Evolutionary conservation across 495 filamentous ascomycete genomes (phyloP).

Genomic region (Penicillium alfredii): DNA sequence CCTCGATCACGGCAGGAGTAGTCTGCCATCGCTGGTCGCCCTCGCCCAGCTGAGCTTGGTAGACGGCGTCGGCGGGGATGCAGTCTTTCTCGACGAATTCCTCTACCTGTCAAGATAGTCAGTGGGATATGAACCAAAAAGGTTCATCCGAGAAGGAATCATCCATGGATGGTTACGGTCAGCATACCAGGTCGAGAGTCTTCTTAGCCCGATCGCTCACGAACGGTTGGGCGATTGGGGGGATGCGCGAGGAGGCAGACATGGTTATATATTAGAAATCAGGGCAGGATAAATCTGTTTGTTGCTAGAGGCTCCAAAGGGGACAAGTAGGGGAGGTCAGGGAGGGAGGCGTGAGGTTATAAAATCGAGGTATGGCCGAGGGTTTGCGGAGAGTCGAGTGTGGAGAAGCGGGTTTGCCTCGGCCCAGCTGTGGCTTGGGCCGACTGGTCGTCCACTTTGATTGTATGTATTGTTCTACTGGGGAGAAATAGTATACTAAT

Average conservation of each 20-base stretch:
- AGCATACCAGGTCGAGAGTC: slow-evolving; percentile 56
- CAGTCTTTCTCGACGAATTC: slow-evolving; percentile 98
- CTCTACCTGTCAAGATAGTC: slow-evolving; percentile 56
- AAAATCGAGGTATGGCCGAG: no score
- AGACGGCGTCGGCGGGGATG: slow-evolving; percentile 75
- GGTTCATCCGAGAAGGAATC: no score
- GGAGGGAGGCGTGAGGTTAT: no score
- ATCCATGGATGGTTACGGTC: slow-evolving; percentile 1
- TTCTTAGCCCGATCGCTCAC: slow-evolving; percentile 79
- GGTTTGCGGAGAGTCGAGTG: slow-evolving; percentile 24
- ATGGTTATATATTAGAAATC: slow-evolving; percentile 35
- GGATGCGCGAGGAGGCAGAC: slow-evolving; percentile 58
- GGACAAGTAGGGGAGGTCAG: slow-evolving; percentile 13
- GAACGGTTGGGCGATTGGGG: slow-evolving; percentile 56
- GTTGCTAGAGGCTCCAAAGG: slow-evolving; percentile 3
- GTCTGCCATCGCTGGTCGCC: slow-evolving; percentile 69
- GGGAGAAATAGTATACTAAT: no score
- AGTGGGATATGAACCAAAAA: slow-evolving; percentile 3
- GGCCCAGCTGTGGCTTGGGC: slow-evolving; percentile 15
- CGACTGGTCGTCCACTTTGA: no score
- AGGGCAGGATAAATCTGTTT: no score
- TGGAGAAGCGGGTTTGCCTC: slow-evolving; percentile 29
- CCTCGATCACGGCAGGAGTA: slow-evolving; percentile 77
- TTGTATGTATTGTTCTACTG: no score
- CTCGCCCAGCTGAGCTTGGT: slow-evolving; percentile 69